Base-by-base conservation (phyloP, 164 flowering plant species). In the Kalanchoe fedtschenkoi region DNA sequence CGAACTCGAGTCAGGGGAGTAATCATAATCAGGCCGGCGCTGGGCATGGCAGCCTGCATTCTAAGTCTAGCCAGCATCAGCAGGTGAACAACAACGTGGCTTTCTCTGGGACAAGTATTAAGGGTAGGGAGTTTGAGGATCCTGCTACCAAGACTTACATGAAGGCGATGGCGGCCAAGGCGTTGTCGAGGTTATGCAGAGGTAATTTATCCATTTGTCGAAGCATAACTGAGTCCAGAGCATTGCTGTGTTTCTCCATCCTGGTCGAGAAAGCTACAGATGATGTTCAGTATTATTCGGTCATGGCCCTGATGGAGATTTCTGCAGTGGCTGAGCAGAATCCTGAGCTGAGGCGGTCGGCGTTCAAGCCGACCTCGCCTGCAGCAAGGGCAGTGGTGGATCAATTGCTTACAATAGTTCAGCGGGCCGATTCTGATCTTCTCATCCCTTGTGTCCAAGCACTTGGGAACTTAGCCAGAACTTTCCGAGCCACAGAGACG, bases 81-180 rank as follows among this genome's bases (percentile, higher is more conserved):
- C 67, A 68, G 19, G 28, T 39, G 16, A 19, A 19, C 19, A 56
- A 56, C 35, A 26, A 29, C 22, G 62, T 76, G 19, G 62, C 73
- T 0, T 62, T 78, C 5, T 41, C 80, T 0, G 95, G 85, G 21
- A 61, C 66, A 5, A 85, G 90, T 75, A 82, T 85, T 15, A 87
- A 84, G 60, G 85, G 87, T 54, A 76, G 88, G 64, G 91, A 85
- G 63, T 70, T 59, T 15, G 95, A 87, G 60, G 90, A 85, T 43
- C 88, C 84, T 0, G 76, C 44, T 0, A 84, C 82, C 0, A 90
- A 90, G 67, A 85, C 87, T 1, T 33, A 68, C 5, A 81, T 87
- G 88, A 90, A 90, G 68, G 86, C 90, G 2, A 90, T 87, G 97
- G 83, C 95, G 0, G 95, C 97, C 0, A 70, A 72, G 43, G 97